Conservation (phyloP, 2,329 filamentous ascomycete genomes). For the Hypocreales sp. region DNA sequence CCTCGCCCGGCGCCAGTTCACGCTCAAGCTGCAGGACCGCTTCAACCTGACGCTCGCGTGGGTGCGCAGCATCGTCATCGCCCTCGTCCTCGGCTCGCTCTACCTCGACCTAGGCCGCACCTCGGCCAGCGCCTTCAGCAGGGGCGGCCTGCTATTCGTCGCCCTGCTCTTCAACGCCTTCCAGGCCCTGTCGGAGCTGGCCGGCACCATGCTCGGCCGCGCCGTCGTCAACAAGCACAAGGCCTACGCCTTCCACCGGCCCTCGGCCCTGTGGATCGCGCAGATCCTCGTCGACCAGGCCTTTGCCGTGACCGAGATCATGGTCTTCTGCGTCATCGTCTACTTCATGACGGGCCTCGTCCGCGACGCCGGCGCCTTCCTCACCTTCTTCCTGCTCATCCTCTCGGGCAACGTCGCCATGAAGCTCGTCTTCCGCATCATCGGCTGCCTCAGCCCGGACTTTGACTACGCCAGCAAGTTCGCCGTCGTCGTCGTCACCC, state of each 20-base stretch:
- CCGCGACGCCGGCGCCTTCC: conserved; percentile 60
- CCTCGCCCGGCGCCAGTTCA: conserved; percentile 68
- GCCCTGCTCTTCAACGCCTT: conserved; percentile 77
- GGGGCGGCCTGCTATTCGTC: conserved; percentile 70
- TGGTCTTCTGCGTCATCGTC: conserved; percentile 59
- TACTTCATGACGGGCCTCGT: conserved; percentile 65
- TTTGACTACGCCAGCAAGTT: conserved; percentile 81
- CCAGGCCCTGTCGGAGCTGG: conserved; percentile 67
- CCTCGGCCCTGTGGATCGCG: conserved; percentile 68
- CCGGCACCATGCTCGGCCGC: conserved; percentile 58
- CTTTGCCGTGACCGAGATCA: conserved; percentile 54
- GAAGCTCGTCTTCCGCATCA: conserved; percentile 63
- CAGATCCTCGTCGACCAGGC: conserved; percentile 68
- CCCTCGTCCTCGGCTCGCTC: conserved; percentile 65
- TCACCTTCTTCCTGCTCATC: conserved; percentile 60
- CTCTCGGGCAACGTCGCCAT: conserved; percentile 54
- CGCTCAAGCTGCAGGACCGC: conserved; percentile 75
- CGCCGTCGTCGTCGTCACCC: conserved; percentile 61
- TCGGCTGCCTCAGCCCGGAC: conserved; percentile 61
- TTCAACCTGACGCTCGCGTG: conserved; percentile 63
- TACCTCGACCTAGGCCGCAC: conserved; percentile 55
- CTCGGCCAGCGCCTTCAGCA: conserved; percentile 59
- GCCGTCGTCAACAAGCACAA: conserved; percentile 73
- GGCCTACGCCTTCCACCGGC: conserved; percentile 69
- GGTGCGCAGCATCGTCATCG: conserved; percentile 52